A percentile compares a stretch with the other conserved stretches of the same genome.
Evolutionary conservation across 192 early-diverging fungal species (phyloP).

Genomic region (Backusella luteola): DNA sequence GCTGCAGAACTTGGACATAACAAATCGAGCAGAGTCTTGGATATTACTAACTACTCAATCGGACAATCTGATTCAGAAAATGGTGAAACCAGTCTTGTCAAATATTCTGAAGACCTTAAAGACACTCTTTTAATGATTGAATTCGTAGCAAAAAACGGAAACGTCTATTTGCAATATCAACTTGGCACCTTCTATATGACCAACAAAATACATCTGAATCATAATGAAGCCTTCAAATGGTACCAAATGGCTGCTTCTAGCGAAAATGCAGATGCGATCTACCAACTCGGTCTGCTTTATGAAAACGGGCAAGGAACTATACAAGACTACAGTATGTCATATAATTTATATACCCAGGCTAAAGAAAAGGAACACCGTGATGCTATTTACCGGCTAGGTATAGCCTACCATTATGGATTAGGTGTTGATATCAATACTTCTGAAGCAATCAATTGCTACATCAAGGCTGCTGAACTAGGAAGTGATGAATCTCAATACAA

Average conservation of each 20-base stretch:
- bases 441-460: not conserved
- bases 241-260: not conserved
- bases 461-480: not conserved
- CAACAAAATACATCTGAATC: not conserved
- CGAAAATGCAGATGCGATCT: not conserved
- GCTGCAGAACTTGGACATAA: not conserved
- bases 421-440: not conserved
- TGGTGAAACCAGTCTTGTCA: not conserved
- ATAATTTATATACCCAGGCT: not conserved
- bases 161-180: not conserved
- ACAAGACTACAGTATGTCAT: not conserved
- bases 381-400: not conserved
- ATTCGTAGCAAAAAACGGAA: not conserved
- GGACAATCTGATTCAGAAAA: fast-evolving
- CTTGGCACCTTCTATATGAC: not conserved
- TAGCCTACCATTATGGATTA: not conserved
- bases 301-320: not conserved
- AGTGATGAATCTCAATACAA: not conserved
- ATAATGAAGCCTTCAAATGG: not conserved
- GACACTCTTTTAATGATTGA: not conserved
- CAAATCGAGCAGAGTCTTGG: not conserved
- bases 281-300: not conserved
- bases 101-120: not conserved
- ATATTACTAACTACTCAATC: not conserved
- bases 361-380: not conserved